Percentiles rank a stretch among this genome's conserved stretches.
Evolutionary conservation across 148 eudicot species (phyloP).

Genomic region (Fagopyrum esculentum): DNA sequence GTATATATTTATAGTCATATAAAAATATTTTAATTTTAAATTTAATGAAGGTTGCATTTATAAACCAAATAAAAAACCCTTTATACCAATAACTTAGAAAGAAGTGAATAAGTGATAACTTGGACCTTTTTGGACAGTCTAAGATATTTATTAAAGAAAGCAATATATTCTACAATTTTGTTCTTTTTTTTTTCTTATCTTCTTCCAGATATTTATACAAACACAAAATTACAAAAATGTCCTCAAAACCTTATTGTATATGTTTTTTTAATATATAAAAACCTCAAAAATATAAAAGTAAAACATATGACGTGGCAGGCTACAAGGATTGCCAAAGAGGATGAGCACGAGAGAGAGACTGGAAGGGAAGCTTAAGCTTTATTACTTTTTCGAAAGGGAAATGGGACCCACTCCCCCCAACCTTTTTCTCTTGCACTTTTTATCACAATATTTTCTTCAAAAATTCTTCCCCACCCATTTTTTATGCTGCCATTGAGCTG

Average conservation of each 20-base stretch:
- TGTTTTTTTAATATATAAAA: too few relatives aligned
- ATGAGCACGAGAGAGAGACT: constrained; percentile 10
- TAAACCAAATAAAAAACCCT: too few relatives aligned
- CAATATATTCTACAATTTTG: not conserved
- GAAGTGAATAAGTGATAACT: not conserved
- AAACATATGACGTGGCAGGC: not conserved
- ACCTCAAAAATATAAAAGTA: too few relatives aligned
- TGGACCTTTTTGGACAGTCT: constrained; percentile 4
- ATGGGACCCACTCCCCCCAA: not conserved
- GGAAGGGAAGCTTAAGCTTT: not conserved
- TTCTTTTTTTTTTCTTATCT: not conserved
- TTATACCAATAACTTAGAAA: too few relatives aligned
- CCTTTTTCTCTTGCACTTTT: not conserved
- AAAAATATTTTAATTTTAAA: too few relatives aligned
- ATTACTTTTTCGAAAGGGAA: constrained; percentile 6
- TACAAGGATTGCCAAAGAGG: constrained; percentile 6
- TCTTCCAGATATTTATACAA: not conserved
- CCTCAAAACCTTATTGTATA: not conserved
- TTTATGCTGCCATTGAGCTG: constrained; percentile 6
- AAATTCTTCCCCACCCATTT: constrained; percentile 15
- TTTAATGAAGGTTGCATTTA: too few relatives aligned
- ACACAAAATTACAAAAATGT: not conserved
- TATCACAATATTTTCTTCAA: not conserved
- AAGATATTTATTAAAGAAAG: not conserved
- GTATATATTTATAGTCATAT: too few relatives aligned